Percentiles rank a stretch among this genome's conserved stretches.
These are phyloP conservation scores for Monosporozyma yasuniensis DNA, from an alignment of 805 yeast species.

Conservation along the genomic window DNA sequence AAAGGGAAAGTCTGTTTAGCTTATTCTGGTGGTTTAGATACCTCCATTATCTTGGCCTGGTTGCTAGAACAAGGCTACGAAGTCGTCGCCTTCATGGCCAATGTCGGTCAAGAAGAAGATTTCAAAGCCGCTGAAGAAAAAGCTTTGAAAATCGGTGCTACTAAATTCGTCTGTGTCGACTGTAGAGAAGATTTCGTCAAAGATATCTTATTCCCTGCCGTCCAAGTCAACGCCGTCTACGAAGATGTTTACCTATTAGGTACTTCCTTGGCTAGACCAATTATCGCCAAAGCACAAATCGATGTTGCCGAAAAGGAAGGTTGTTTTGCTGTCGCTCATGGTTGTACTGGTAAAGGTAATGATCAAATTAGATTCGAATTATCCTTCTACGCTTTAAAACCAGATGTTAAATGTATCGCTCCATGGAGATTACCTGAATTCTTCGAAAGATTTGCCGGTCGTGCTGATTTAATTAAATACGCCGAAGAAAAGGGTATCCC, in stretches of 20 bases:
- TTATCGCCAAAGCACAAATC: constrained; percentile 96
- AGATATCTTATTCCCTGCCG: constrained; percentile 88
- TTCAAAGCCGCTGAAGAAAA: constrained; percentile 94
- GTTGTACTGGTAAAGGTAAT: constrained; percentile 99
- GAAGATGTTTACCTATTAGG: constrained; percentile 96
- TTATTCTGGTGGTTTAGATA: constrained; percentile 97
- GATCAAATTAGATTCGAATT: constrained; percentile 98
- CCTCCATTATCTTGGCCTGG: constrained; percentile 97
- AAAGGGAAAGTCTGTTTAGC: constrained; percentile 99
- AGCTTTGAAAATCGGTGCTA: constrained; percentile 94
- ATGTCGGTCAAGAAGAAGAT: constrained; percentile 99
- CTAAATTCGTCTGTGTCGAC: constrained; percentile 88
- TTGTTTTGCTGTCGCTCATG: constrained; percentile 97
- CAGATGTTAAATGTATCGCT: constrained; percentile 92
- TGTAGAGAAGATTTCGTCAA: constrained; percentile 93
- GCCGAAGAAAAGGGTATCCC: constrained; percentile 89
- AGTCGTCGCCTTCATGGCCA: constrained; percentile 96
- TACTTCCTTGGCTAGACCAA: constrained; percentile 97
- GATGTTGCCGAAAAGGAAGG: constrained; percentile 95
- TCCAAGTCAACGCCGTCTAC: constrained; percentile 94
- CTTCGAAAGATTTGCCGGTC: constrained; percentile 94
- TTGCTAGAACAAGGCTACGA: constrained; percentile 95
- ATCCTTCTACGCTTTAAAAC: constrained; percentile 94
- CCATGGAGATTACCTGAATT: constrained; percentile 99
- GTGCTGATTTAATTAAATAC: constrained; percentile 90